These are phyloP conservation scores for Penicillium coprophilum DNA, from an alignment of 495 filamentous ascomycete genomes.

Conservation along the genomic window DNA sequence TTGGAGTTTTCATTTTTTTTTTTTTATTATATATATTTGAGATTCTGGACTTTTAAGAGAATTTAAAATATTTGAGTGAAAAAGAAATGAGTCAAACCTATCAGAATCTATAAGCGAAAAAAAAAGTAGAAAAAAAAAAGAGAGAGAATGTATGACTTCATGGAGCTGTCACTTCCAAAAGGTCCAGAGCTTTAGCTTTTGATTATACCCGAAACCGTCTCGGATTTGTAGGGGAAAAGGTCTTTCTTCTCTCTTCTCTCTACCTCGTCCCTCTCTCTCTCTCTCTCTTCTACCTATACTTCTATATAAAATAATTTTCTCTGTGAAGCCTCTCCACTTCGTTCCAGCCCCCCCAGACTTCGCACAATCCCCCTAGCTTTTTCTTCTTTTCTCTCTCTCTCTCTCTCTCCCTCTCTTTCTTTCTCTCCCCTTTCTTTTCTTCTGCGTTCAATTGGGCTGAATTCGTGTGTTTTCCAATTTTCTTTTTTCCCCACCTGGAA, in stretches of 20 bases:
- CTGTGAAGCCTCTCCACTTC: constrained; percentile 22
- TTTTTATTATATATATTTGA: no score
- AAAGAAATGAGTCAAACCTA: no score
- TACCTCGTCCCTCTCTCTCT: background rate
- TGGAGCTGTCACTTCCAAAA: constrained; percentile 13
- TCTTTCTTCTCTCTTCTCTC: background rate
- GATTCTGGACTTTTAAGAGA: no score
- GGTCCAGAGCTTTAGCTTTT: no score
- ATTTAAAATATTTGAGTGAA: no score
- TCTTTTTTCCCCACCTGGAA: constrained; percentile 18
- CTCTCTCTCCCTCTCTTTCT: constrained; percentile 14
- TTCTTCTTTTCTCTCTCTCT: background rate
- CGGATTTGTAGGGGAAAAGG: background rate
- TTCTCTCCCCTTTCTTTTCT: constrained; percentile 16
- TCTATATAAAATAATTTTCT: background rate
- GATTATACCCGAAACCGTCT: no score
- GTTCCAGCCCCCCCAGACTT: constrained; percentile 27
- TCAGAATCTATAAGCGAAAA: no score
- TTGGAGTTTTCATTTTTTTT: background rate
- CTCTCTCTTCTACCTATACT: no score
- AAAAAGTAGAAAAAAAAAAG: background rate
- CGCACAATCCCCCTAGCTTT: constrained; percentile 2
- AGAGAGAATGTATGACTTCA: constrained; percentile 20
- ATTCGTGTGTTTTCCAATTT: constrained; percentile 8
- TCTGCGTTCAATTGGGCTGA: constrained; percentile 14